phyloP scores from a whole-genome alignment of 805 yeast genomes.

The Metschnikowia reukaufii region DNA sequence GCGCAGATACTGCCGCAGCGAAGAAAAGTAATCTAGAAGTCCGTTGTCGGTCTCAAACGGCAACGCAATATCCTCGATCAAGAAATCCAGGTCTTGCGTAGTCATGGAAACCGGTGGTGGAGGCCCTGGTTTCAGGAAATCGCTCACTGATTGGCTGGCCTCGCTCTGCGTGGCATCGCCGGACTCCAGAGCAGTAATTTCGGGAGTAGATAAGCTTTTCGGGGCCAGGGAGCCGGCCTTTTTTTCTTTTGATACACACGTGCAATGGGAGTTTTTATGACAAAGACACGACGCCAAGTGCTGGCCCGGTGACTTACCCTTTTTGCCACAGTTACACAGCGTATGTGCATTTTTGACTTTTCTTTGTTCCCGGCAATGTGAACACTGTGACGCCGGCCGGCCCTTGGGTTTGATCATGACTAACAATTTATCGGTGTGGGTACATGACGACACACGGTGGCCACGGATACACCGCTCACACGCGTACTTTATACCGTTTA shows the following conservation, averaged over 20 bases:
- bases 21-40: conserved; percentile 38
- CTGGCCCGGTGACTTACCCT: conserved; percentile 40
- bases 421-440: conserved; percentile 86
- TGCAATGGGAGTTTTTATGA: conserved; percentile 41
- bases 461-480: conserved; percentile 96
- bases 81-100: conserved; percentile 17
- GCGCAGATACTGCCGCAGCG: neutral
- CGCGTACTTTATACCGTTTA: conserved; percentile 93
- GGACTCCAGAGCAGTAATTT: conserved; percentile 5
- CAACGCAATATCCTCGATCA: conserved; percentile 31
- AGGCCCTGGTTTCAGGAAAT: neutral
- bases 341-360: conserved; percentile 65
- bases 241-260: conserved; percentile 33
- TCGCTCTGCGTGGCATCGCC: conserved; percentile 10
- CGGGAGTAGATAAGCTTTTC: conserved; percentile 14
- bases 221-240: conserved; percentile 10
- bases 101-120: neutral
- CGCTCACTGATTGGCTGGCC: neutral
- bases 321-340: conserved; percentile 67
- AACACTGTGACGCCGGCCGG: conserved; percentile 89
- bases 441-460: conserved; percentile 91
- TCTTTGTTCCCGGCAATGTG: conserved; percentile 77
- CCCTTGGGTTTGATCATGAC: conserved; percentile 96
- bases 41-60: conserved; percentile 40
- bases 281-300: conserved; percentile 41